Conservation (phyloP, 2,329 filamentous ascomycete species). For the Pseudovirgaria hyperparasitica region DNA sequence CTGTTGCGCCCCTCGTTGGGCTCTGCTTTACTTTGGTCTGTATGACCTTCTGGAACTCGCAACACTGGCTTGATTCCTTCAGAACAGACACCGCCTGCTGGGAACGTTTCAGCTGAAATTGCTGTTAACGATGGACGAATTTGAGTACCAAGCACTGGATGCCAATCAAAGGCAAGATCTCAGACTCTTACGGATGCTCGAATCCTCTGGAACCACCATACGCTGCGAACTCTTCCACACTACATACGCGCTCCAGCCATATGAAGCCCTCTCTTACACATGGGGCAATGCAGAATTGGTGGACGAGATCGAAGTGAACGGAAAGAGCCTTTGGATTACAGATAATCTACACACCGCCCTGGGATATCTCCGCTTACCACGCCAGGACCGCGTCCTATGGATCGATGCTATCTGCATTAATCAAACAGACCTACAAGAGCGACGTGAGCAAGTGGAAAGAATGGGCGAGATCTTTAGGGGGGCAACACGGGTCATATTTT, state of each 20-base stretch:
- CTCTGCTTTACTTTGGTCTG: no score
- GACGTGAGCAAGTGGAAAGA: conserved; percentile 7
- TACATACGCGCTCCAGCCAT: not conserved
- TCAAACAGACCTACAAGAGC: conserved; percentile 5
- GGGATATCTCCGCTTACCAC: not conserved
- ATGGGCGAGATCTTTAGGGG: conserved; percentile 7
- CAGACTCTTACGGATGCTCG: no score
- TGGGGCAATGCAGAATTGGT: conserved; percentile 1
- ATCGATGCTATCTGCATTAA: conserved; percentile 5
- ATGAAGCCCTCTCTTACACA: conserved; percentile 4
- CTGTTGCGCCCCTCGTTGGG: no score
- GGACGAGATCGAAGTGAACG: not conserved
- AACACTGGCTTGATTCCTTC: no score
- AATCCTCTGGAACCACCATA: no score
- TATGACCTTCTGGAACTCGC: no score
- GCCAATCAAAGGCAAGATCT: no score
- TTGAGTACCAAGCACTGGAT: no score
- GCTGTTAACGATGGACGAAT: no score
- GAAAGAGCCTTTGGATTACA: conserved; percentile 2
- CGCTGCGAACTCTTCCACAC: conserved; percentile 2
- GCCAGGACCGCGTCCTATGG: conserved; percentile 1
- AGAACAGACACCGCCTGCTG: no score
- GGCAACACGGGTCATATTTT: conserved; percentile 7
- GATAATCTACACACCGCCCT: conserved; percentile 1
- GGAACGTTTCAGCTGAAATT: no score